A percentile compares a stretch with the other conserved stretches of the same genome.
These are phyloP conservation scores for Aleurites moluccanus DNA, from an alignment of 441 rosid species.

Conservation along the genomic window DNA sequence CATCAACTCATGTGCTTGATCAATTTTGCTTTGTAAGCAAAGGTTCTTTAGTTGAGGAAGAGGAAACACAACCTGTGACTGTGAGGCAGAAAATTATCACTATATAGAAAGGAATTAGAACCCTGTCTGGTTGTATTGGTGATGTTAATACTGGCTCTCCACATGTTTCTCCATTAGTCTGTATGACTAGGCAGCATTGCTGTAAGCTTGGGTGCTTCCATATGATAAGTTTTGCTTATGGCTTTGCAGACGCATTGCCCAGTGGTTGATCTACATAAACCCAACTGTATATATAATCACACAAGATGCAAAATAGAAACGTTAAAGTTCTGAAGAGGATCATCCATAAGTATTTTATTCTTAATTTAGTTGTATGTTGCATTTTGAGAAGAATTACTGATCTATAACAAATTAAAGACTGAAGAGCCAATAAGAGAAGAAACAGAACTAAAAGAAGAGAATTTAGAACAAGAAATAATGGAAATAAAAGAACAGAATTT, in stretches of 20 bases:
- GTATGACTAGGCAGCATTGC: not conserved
- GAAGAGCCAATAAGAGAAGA: not conserved
- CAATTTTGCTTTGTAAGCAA: not conserved
- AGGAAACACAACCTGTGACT: not conserved
- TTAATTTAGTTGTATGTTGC: not conserved
- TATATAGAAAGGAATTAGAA: not conserved
- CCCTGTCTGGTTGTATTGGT: not conserved
- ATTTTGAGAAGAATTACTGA: not conserved
- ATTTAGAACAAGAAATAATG: not conserved
- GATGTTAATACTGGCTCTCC: not conserved
- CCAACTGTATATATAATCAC: not conserved
- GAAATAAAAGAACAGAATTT: not conserved
- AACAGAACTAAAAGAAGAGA: not conserved
- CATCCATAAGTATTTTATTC: constrained; percentile 1
- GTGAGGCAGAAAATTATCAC: not conserved
- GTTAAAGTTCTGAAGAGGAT: not conserved
- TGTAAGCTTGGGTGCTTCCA: not conserved
- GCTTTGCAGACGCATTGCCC: not conserved
- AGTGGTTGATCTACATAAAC: not conserved
- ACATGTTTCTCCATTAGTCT: not conserved
- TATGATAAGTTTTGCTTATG: not conserved
- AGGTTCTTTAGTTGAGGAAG: not conserved
- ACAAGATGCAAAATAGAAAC: no score
- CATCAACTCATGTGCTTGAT: not conserved
- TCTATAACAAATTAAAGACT: not conserved